Conservation (phyloP, 805 yeast species). For the Teunomyces funiuensis region DNA sequence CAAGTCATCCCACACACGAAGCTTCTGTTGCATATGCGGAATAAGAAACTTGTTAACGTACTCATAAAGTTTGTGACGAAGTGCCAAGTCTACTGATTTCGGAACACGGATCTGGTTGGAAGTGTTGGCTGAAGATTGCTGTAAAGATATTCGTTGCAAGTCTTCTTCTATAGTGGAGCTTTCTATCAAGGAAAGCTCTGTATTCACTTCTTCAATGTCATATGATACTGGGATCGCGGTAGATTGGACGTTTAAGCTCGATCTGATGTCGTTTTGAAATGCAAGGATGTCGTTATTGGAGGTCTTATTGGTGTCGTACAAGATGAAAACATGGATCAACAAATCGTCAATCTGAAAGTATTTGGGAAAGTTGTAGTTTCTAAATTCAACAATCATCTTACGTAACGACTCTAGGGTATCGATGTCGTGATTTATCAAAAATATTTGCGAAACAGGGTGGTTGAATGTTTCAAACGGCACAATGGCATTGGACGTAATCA, state of each 20-base stretch:
- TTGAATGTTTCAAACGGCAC: slow-evolving; percentile 83
- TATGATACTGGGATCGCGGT: slow-evolving; percentile 21
- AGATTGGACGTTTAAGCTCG: slow-evolving; percentile 26
- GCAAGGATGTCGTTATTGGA: slow-evolving; percentile 27
- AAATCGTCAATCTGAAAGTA: slow-evolving; percentile 67
- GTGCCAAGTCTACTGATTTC: slow-evolving; percentile 37
- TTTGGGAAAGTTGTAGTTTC: slow-evolving; percentile 56
- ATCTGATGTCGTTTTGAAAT: slow-evolving; percentile 29
- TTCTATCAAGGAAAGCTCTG: slow-evolving; percentile 17
- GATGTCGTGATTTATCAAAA: slow-evolving; percentile 55
- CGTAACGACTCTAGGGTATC: slow-evolving; percentile 60
- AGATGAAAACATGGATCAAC: slow-evolving; percentile 41
- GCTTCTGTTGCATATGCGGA: slow-evolving; percentile 84
- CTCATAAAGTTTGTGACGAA: slow-evolving; percentile 45
- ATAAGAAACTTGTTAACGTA: slow-evolving; percentile 51
- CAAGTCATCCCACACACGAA: slow-evolving; percentile 84
- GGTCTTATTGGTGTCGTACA: slow-evolving; percentile 25
- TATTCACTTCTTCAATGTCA: slow-evolving; percentile 8
- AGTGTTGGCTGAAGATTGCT: slow-evolving; percentile 13
- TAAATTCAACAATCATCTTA: slow-evolving; percentile 48
- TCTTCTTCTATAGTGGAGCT: slow-evolving; percentile 53
- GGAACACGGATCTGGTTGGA: slow-evolving; percentile 25
- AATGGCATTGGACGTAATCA: slow-evolving; percentile 58
- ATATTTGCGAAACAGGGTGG: slow-evolving; percentile 78
- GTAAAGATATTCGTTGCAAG: slow-evolving; percentile 34